Conservation (phyloP, 2,329 filamentous ascomycete species). For the Colletotrichum lupini region DNA sequence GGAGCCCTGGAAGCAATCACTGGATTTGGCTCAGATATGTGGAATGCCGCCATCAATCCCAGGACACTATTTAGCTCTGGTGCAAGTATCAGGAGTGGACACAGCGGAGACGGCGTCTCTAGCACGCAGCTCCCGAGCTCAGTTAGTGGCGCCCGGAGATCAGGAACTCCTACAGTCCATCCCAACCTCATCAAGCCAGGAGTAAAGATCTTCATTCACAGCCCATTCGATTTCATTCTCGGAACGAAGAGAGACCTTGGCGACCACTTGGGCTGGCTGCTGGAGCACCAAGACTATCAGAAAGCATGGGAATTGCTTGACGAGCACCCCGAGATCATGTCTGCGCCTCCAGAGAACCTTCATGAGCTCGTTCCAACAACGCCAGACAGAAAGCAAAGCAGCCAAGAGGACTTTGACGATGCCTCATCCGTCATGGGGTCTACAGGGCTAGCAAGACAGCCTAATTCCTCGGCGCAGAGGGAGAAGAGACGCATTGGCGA, state of each 20-base stretch:
- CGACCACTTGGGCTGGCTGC: slow-evolving; percentile 87
- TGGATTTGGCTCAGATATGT: slow-evolving; percentile 79
- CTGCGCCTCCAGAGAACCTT: slow-evolving; percentile 51
- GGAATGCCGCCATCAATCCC: slow-evolving; percentile 91
- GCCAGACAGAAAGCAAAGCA: slow-evolving; percentile 52
- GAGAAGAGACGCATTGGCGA: slow-evolving; percentile 94
- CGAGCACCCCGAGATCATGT: slow-evolving; percentile 81
- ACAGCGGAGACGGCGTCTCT: slow-evolving; percentile 70
- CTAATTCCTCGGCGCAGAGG: slow-evolving; percentile 67
- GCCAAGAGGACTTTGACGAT: slow-evolving; percentile 78
- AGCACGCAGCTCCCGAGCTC: slow-evolving; percentile 56
- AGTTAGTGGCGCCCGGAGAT: slow-evolving; percentile 45
- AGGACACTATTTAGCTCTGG: slow-evolving; percentile 87
- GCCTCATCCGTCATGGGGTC: slow-evolving; percentile 72
- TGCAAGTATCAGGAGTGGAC: slow-evolving; percentile 76
- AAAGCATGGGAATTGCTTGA: slow-evolving; percentile 91
- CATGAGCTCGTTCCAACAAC: slow-evolving; percentile 53
- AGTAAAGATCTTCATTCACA: slow-evolving; percentile 89
- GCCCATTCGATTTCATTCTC: slow-evolving; percentile 95
- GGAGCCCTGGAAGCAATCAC: slow-evolving; percentile 83
- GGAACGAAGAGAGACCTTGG: slow-evolving; percentile 87
- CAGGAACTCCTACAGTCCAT: slow-evolving; percentile 50
- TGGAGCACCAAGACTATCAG: slow-evolving; percentile 83
- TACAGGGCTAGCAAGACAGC: slow-evolving; percentile 45
- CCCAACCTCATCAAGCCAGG: slow-evolving; percentile 66